These are phyloP conservation scores for Maudiozyma humilis DNA, from an alignment of 1,139 yeast species.

Conservation along the genomic window DNA sequence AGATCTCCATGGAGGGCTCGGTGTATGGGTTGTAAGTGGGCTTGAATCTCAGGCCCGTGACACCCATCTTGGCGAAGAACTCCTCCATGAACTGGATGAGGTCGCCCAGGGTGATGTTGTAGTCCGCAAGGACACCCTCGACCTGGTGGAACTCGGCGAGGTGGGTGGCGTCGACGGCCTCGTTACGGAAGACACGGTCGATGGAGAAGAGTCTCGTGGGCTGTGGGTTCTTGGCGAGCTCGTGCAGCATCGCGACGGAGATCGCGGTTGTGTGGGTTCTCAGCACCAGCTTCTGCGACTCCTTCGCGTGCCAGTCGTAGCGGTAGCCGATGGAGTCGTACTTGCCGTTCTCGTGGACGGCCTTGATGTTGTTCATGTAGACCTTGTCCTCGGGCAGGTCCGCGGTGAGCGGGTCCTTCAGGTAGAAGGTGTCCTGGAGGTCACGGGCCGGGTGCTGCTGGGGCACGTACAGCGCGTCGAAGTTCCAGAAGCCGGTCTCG, in stretches of 20 bases:
- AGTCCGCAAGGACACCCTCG: slow-evolving; percentile 98
- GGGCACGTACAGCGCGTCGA: slow-evolving; percentile 91
- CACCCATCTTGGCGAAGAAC: slow-evolving; percentile 97
- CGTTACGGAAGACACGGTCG: slow-evolving; percentile 98
- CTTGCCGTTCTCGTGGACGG: slow-evolving; percentile 83
- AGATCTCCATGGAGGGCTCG: slow-evolving; percentile 96
- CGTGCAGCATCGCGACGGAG: slow-evolving; percentile 78
- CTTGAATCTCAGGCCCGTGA: slow-evolving; percentile 86
- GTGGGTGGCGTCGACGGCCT: slow-evolving; percentile 99
- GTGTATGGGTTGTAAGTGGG: slow-evolving; percentile 99
- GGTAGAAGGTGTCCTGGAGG: slow-evolving; percentile 93
- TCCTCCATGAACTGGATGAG: slow-evolving; percentile 97
- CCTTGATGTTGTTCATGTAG: slow-evolving; percentile 69
- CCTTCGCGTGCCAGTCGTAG: slow-evolving; percentile 92
- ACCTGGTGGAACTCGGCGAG: slow-evolving; percentile 99
- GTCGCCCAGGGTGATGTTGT: slow-evolving; percentile 89
- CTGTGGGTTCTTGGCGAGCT: slow-evolving; percentile 80
- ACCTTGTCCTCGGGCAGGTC: slow-evolving; percentile 70
- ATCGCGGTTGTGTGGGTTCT: slow-evolving; percentile 98
- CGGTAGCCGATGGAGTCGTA: slow-evolving; percentile 96
- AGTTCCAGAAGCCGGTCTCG: slow-evolving; percentile 98
- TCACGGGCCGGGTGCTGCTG: slow-evolving; percentile 99
- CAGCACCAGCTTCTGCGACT: slow-evolving; percentile 81
- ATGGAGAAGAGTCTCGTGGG: slow-evolving; percentile 91
- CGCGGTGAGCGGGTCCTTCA: slow-evolving; percentile 82